A percentile compares a stretch with the other conserved stretches of the same genome.
Conservation (phyloP, 371 early-diverging fungal species). For the Mucor ambiguus region DNA sequence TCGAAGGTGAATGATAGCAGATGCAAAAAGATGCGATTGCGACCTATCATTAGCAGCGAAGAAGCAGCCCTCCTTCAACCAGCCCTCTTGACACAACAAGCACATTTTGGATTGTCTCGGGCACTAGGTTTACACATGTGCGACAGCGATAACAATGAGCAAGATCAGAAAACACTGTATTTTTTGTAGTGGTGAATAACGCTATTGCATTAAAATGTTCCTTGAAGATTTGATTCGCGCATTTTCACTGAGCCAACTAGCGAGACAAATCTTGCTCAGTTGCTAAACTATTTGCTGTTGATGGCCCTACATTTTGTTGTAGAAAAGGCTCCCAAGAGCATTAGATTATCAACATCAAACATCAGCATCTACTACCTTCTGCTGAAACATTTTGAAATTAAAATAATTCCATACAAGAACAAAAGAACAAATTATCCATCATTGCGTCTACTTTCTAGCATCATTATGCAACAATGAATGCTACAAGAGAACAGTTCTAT, state of each 20-base stretch:
- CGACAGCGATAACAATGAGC: not conserved
- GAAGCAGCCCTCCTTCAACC: slow-evolving; percentile 6
- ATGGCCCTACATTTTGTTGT: not conserved
- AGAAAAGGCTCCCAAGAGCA: no score
- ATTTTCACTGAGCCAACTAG: no score
- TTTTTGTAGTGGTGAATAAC: not conserved
- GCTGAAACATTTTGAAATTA: not conserved
- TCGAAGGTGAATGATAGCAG: not conserved
- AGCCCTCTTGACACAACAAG: not conserved
- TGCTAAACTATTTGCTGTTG: no score
- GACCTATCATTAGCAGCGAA: slow-evolving; percentile 3
- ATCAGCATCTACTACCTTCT: not conserved
- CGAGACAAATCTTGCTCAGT: no score
- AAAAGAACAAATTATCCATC: not conserved
- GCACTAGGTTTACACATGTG: not conserved
- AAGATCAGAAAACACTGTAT: not conserved
- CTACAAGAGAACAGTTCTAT: not conserved
- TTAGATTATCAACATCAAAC: not conserved
- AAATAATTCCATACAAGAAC: not conserved
- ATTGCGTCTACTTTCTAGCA: not conserved
- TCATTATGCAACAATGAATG: not conserved
- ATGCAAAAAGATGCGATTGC: not conserved
- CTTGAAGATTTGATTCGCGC: not conserved
- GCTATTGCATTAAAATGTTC: not conserved
- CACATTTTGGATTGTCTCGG: not conserved